Base-by-base conservation (phyloP, 306 rosid genomes). In the Pueraria montana region DNA sequence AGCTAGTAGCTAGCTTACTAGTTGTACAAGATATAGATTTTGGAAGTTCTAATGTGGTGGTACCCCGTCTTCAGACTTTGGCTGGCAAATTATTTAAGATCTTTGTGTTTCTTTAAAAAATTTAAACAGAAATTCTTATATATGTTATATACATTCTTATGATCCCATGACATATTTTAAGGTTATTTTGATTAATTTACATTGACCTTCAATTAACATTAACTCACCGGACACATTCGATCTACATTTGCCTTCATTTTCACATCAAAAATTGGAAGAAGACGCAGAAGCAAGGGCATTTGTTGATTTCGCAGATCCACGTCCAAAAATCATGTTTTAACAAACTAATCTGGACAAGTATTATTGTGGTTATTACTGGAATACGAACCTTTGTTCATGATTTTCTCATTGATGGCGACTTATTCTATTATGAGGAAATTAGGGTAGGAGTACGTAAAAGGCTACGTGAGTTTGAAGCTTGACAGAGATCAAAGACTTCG, bases 1-100 rank as follows among this genome's bases (percentile, higher is more conserved):
- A 66, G 65, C 32, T 58, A 23, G 32, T 8, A 65, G 17, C 53
- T 81, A 63, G 38, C 72, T 81, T 64, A 62, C 58, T 42, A n/a
- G 50, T 38, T 36, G 73, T 67, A 67, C 73, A 36, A 10, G 8
- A 67, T 40, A 18, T 18, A 48, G 30, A 46, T 36, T 77, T 30
- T 46, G 50, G 38, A 50, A 12, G 30, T 48, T 43, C 21, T 58
- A 10, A 32, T 52, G 46, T 72, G 38, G 38, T 56, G 20, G 24
- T 26, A n/a, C 23, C 36, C n/a, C 7, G 11, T 56, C 42, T 13
- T 16, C 62, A 55, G 16, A 80, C 59, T 69, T 55, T 20, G 63
- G 43, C 83, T 40, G 55, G 11, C 58, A 55, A 43, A 40, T 42
- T 40, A 76, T 34, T 70, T 45, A 50, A 46, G 43, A 72, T 48